Evolutionary conservation across 2,329 filamentous ascomycete genomes (phyloP), one percentile per base, ranked within the genome.

Genomic region (Alternaria triticina): DNA sequence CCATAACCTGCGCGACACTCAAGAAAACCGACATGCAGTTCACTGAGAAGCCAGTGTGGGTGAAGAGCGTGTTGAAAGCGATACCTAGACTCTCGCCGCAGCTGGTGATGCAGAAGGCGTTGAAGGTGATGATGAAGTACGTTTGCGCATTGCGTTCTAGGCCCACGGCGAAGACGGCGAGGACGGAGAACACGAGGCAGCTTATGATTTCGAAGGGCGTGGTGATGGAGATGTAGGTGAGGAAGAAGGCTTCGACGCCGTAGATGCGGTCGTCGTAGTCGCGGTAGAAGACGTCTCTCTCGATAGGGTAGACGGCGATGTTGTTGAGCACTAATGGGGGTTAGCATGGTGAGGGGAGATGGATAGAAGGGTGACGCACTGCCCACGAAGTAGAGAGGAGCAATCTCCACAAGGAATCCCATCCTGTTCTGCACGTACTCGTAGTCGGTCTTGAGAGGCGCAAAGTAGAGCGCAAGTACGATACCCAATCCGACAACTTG

Each of bases 41-140:
- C 62, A 94, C 87, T 0, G 91, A 90, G 75, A 94, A 94, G 2
- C 91, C 91, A 0, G 90, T 91, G 73, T 94, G 91, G 33, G 82
- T 81, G 75, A 93, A 91, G 9, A 94, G 80, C 0, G 91, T 93
- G 80, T 93, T 93, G 83, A 94, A 94, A 81, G 93, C 88, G 73
- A 94, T 93, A 1, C 91, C 91, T 1, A 94, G 74, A 57, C 88
- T 91, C 81, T 94, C 91, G 25, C 91, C 91, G 71, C 90, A 93
- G 57, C 84, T 90, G 15, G 92, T 89, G 58, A 94, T 87, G 68
- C 88, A 90, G 73, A 94, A 93, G 66, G 88, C 89, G 68, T 90
- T 88, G 78, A 90, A 92, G 3, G 87, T 84, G 55, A 86, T 83
- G 45, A 91, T 85, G 70, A 93, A 91, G 77, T 90, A 91, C 76